These are phyloP conservation scores for Candida manassasensis DNA, from an alignment of 805 yeast species.

Conservation along the genomic window DNA sequence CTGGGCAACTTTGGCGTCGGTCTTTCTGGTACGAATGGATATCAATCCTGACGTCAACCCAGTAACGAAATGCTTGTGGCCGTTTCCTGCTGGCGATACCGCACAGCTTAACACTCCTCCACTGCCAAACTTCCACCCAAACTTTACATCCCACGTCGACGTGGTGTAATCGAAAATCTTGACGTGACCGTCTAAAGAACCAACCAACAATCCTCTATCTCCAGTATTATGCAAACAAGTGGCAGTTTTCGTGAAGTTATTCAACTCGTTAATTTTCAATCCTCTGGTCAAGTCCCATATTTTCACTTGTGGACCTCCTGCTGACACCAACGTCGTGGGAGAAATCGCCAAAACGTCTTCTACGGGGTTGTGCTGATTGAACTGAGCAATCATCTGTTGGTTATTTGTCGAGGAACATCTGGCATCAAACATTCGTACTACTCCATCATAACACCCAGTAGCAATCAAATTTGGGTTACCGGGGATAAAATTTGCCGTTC, in stretches of 20 bases:
- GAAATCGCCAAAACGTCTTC: constrained; percentile 76
- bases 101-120: constrained; percentile 89
- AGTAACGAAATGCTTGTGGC: constrained; percentile 79
- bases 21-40: constrained; percentile 82
- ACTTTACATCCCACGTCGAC: constrained; percentile 77
- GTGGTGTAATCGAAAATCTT: constrained; percentile 82
- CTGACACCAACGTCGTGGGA: constrained; percentile 71
- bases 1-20: constrained; percentile 52
- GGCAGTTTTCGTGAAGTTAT: constrained; percentile 90
- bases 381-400: constrained; percentile 53
- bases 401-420: constrained; percentile 34
- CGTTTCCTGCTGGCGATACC: constrained; percentile 64
- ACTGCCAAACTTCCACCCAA: constrained; percentile 92
- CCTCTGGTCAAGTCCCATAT: constrained; percentile 92
- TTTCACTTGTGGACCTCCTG: constrained; percentile 77
- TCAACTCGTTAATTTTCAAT: constrained; percentile 61
- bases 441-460: constrained; percentile 93
- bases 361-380: constrained; percentile 71
- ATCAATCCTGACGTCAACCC: constrained; percentile 88
- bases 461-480: constrained; percentile 71
- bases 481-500: constrained; percentile 77
- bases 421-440: constrained; percentile 78
- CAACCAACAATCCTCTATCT: constrained; percentile 80
- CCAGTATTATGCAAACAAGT: constrained; percentile 75
- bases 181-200: constrained; percentile 95